phyloP scores from a whole-genome alignment of 306 rosid species.

The Cicer cuneatum region DNA sequence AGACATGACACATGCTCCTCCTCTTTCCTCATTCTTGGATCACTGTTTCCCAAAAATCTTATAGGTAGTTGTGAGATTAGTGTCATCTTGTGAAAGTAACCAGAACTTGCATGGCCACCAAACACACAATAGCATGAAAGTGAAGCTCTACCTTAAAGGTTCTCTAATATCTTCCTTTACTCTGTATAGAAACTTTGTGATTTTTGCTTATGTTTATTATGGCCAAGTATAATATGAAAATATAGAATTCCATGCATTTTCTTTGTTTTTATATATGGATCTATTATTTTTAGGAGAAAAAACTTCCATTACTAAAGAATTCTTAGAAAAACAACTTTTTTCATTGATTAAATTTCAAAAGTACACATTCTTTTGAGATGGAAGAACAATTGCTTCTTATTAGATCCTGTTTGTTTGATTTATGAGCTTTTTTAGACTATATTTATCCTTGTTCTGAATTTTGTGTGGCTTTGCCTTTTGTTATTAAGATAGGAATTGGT shows the following conservation, averaged over 20 bases:
- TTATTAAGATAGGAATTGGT: constrained; percentile 33
- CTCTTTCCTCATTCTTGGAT: constrained; percentile 8
- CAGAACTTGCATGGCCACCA: background rate
- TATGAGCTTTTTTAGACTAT: constrained; percentile 18
- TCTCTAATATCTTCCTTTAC: constrained; percentile 7
- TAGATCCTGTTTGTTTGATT: background rate
- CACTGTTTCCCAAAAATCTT: background rate
- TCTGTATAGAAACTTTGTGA: background rate
- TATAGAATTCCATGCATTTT: constrained; percentile 1
- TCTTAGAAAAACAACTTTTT: background rate
- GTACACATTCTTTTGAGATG: background rate
- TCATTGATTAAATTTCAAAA: background rate
- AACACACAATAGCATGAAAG: background rate
- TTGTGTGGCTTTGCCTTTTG: background rate
- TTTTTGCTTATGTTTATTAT: background rate
- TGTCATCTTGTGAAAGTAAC: constrained; percentile 28
- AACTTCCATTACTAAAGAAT: background rate
- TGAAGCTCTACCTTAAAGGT: constrained; percentile 22
- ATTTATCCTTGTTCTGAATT: constrained; percentile 12
- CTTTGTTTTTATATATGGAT: constrained; percentile 24
- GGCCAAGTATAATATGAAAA: background rate
- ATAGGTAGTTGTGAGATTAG: constrained; percentile 30
- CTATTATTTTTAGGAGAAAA: constrained; percentile 26
- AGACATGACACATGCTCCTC: background rate
- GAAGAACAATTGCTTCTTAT: background rate